Base-by-base conservation (phyloP, 2,329 filamentous ascomycete genomes). In the Aspergillus japonicus region DNA sequence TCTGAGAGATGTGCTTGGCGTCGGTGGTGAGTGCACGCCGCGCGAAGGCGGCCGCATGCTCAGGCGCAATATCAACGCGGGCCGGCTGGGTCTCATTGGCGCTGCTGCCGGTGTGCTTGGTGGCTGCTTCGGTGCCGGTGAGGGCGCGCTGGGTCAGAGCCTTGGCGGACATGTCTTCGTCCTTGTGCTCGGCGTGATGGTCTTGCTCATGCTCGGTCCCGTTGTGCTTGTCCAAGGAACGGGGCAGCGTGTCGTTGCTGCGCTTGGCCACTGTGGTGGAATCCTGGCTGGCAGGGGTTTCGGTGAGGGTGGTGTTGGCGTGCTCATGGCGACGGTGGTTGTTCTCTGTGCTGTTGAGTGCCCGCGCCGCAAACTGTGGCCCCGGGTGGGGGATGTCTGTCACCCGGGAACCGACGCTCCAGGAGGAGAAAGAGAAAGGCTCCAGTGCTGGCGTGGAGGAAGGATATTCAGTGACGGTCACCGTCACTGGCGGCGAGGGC, bases 401-500 rank as follows among this genome's bases (percentile, higher is more conserved):
- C 26, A 47, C 26, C 11, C 7, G 12, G 11, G 59, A n/a, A 14
- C 50, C 53, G 24, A 10, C 16, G 11, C 33, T 55, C 49, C 54
- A 56, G 21, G 50, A 50, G 12, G 57, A 49, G n/a, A 19, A 3
- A 29, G 7, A 57, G 57, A 50, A 70, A 71, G 63, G 68, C 59
- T 66, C 57, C 10, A 64, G 58, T 52, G 61, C 65, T 58, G 68
- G 56, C 33, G 68, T 60, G 5, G 66, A 60, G 29, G 68, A 62
- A 2, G 66, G 62, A 39, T 58, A 64, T 7, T 60, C 59, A 11
- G 67, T 62, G 16, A 69, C 64, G 3, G 66, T 65, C 19, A 71
- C 63, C 42, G 70, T 72, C 47, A 69, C 66, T 4, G 69, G 68
- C 14, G 64, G 54, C 4, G 62, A 47, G 60, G 53, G 23, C 57